A percentile compares a stretch with the other conserved stretches of the same genome.
These are phyloP conservation scores for Xylaria venustula DNA, from an alignment of 495 filamentous ascomycete species.

Conservation along the genomic window DNA sequence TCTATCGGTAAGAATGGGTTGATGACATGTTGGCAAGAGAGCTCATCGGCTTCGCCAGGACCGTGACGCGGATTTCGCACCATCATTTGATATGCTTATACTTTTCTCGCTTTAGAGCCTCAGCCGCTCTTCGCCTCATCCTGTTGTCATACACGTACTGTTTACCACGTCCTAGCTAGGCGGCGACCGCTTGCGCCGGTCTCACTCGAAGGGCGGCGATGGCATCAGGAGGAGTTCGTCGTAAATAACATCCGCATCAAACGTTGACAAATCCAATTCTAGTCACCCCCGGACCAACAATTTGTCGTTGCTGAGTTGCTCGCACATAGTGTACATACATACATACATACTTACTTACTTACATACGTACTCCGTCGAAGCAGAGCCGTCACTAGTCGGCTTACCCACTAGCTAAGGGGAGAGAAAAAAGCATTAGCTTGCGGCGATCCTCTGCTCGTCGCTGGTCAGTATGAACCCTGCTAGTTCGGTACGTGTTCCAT, in stretches of 20 bases:
- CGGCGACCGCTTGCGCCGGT: not conserved
- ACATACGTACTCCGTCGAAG: no score
- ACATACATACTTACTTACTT: no score
- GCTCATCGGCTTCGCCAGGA: slow-evolving; percentile 6
- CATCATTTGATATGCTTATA: not conserved
- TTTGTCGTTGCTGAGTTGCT: not conserved
- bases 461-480: slow-evolving; percentile 5
- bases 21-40: not conserved
- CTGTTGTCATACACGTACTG: not conserved
- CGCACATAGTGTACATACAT: no score
- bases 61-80: not conserved
- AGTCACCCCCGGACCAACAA: not conserved
- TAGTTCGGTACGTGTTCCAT: not conserved
- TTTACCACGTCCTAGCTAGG: not conserved
- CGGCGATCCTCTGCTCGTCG: not conserved
- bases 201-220: not conserved
- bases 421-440: not conserved
- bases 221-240: not conserved
- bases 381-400: not conserved
- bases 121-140: slow-evolving; percentile 10
- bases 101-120: not conserved
- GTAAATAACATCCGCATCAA: not conserved
- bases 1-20: not conserved
- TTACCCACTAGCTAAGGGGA: not conserved
- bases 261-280: slow-evolving; percentile 12